Base-by-base conservation (phyloP, 2,329 filamentous ascomycete genomes). In the Metarhizium guizhouense region DNA sequence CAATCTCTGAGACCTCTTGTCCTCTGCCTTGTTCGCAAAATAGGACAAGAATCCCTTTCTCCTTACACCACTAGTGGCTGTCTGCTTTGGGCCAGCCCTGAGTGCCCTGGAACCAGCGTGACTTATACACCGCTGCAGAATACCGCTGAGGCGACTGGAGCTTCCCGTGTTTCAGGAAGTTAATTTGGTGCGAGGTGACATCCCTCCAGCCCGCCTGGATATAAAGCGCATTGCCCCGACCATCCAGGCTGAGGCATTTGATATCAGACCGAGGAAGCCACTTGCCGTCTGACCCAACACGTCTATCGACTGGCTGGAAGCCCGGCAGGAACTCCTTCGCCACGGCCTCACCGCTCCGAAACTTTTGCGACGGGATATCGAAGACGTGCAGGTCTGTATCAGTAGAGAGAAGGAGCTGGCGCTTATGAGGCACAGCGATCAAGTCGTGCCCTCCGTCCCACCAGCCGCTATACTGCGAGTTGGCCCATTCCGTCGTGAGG, bases 401-500 rank as follows among this genome's bases (percentile, higher is more conserved):
- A 11, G 54, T 55, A 4, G 54, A 30, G 16, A 55, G 47, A 30
- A 55, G 49, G 11, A 55, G 54, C 34, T 42, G 16, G 32, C 38
- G 42, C 38, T 52, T 13, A 7, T 48, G 7, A 2, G 54, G 54
- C 14, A 52, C 38, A 11, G 7, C 11, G 8, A 32, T 49, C 34
- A 52, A 11, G 29, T 40, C 42, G 45, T 55, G 54, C 8, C n/a
- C 25, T 10, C 54, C 54, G 32, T 55, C 49, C 54, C 54, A 55
- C 54, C 54, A 55, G 36, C 3, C 7, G 34, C 34, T 45, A 30
- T 51, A 51, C 32, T 51, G 32, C n/a, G 48, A 47, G 16, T 18
- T 18, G 42, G 8, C 20, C 54, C 54, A 55, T 47, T 55, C 54
- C 16, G 54, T 40, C 11, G 48, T 47, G 48, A 55, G 54, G 6